Conservation (phyloP, 2,329 filamentous ascomycete genomes). For the Sordariomycetes sp. region DNA sequence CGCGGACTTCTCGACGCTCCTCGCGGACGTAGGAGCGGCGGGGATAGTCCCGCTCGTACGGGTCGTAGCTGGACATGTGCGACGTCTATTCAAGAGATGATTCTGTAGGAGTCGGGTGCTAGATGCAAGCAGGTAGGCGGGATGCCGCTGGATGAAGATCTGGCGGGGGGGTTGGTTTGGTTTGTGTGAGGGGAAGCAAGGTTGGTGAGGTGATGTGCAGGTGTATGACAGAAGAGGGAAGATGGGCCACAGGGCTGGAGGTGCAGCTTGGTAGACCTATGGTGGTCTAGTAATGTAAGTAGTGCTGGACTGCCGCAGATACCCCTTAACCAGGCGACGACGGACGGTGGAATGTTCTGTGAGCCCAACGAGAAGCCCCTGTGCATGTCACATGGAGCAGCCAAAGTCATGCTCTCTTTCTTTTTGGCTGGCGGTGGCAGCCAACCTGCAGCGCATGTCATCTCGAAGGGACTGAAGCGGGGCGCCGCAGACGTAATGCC, state of each 20-base stretch:
- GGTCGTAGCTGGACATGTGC: constrained; percentile 40
- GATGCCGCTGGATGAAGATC: not conserved
- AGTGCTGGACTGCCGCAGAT: too few relatives aligned
- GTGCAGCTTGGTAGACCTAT: too few relatives aligned
- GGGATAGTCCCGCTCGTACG: constrained; percentile 42
- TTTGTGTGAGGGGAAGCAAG: too few relatives aligned
- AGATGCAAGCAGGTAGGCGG: constrained; percentile 2
- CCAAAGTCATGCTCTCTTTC: too few relatives aligned
- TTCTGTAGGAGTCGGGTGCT: too few relatives aligned
- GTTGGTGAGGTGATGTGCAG: too few relatives aligned
- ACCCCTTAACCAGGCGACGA: too few relatives aligned
- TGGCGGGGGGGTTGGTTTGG: constrained; percentile 1
- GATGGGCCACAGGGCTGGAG: too few relatives aligned
- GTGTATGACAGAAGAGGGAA: too few relatives aligned
- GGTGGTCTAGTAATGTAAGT: too few relatives aligned
- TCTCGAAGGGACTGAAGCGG: too few relatives aligned
- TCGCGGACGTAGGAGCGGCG: constrained; percentile 45
- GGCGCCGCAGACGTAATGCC: constrained; percentile 1
- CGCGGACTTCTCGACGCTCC: constrained; percentile 40
- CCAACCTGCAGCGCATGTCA: not conserved
- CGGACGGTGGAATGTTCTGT: too few relatives aligned
- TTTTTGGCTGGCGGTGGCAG: not conserved
- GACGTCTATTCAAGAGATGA: not conserved
- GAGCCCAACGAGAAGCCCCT: not conserved
- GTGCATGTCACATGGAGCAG: not conserved